A percentile compares a stretch with the other conserved stretches of the same genome.
Evolutionary conservation across 1,284 basidiomycete genomes (phyloP).

Genomic region (Xerocomus alliaceus): DNA sequence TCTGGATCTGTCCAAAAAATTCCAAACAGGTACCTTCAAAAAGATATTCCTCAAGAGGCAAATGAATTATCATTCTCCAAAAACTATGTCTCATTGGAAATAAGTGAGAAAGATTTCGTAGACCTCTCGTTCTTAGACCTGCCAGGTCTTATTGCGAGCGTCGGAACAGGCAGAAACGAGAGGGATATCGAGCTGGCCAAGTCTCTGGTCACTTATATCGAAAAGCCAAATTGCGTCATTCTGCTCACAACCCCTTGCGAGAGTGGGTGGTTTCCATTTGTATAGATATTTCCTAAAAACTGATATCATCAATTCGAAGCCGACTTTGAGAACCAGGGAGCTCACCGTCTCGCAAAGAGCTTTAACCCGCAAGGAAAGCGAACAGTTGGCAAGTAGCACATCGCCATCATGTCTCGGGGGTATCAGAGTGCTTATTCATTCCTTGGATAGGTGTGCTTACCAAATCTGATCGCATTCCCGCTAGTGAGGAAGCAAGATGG

Average conservation of each 20-base stretch:
- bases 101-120: conserved; percentile 66
- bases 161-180: conserved; percentile 52
- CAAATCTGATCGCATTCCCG: conserved; percentile 9
- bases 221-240: conserved; percentile 66
- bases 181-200: conserved; percentile 47
- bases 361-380: conserved; percentile 2
- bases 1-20: conserved; percentile 59
- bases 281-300: neutral
- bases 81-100: conserved; percentile 66
- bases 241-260: conserved; percentile 72
- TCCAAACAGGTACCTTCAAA: conserved; percentile 47
- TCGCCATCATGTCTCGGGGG: neutral
- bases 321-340: conserved; percentile 13
- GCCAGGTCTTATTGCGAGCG: conserved; percentile 34
- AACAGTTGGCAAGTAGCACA: conserved; percentile 3
- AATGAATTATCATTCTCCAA: conserved; percentile 60
- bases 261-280: conserved; percentile 47
- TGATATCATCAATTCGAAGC: neutral
- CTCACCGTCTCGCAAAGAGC: conserved; percentile 4
- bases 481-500: conserved; percentile 3
- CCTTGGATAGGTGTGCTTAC: conserved; percentile 1
- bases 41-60: conserved; percentile 34
- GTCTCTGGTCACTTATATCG: conserved; percentile 64
- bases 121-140: conserved; percentile 67
- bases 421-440: neutral